Percentiles rank a stretch among this genome's conserved stretches.
Evolutionary conservation across 2,329 filamentous ascomycete species (phyloP).

Genomic region (Nemania sp.): DNA sequence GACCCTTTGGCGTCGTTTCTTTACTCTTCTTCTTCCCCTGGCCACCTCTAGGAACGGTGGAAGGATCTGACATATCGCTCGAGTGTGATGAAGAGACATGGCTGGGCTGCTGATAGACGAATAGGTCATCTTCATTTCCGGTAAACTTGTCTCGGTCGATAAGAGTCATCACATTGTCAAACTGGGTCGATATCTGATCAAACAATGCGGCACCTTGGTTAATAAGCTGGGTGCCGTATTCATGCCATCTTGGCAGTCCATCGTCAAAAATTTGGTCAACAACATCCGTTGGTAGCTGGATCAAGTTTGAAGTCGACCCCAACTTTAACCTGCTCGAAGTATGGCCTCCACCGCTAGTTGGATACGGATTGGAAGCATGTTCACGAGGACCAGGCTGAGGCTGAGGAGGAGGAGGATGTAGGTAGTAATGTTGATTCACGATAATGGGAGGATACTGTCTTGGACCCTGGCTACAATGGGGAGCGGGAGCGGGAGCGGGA

Average conservation of each 20-base stretch:
- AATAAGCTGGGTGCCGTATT: slow-evolving; percentile 57
- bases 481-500: slow-evolving; percentile 28
- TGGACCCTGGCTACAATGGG: slow-evolving; percentile 46
- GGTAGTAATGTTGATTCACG: slow-evolving; percentile 66
- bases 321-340: slow-evolving; percentile 54
- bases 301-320: slow-evolving; percentile 58
- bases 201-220: slow-evolving; percentile 62
- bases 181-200: slow-evolving; percentile 70
- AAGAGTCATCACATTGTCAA: slow-evolving; percentile 76
- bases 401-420: slow-evolving; percentile 46
- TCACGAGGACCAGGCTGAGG: slow-evolving; percentile 42
- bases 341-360: slow-evolving; percentile 37
- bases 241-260: slow-evolving; percentile 58
- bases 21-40: slow-evolving; percentile 50
- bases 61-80: slow-evolving; percentile 32
- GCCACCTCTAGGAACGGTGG: slow-evolving; percentile 35
- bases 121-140: slow-evolving; percentile 68
- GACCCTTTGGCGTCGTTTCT: slow-evolving; percentile 53
- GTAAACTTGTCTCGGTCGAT: slow-evolving; percentile 73
- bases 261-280: slow-evolving; percentile 58
- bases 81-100: slow-evolving; percentile 30
- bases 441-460: slow-evolving; percentile 57
- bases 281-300: slow-evolving; percentile 55
- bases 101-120: slow-evolving; percentile 52
- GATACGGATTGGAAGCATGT: slow-evolving; percentile 37